A percentile compares a stretch with the other conserved stretches of the same genome.
Conservation (phyloP, 768 basidiomycete genomes). For the Gloeostereum incarnatum region DNA sequence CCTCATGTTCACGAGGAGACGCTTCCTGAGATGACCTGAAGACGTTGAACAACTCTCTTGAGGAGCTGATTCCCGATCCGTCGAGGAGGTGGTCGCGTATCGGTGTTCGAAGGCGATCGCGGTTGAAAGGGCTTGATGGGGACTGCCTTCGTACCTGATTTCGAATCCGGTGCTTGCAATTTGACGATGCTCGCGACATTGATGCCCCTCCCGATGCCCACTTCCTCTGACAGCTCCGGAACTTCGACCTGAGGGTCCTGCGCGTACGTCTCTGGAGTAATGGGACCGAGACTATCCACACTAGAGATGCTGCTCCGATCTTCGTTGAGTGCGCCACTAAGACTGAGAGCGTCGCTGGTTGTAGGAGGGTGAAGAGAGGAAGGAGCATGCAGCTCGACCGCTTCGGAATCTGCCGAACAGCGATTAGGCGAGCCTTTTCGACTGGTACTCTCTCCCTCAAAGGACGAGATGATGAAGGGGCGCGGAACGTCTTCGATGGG, state of each 20-base stretch:
- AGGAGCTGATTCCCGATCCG: slow-evolving; percentile 19
- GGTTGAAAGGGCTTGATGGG: not conserved
- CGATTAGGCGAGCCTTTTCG: not conserved
- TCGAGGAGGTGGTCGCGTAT: slow-evolving; percentile 15
- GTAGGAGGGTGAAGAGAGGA: slow-evolving; percentile 2
- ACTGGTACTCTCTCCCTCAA: not conserved
- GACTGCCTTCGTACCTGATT: not conserved
- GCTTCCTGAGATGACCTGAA: slow-evolving; percentile 23
- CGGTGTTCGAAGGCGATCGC: not conserved
- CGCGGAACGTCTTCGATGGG: not conserved
- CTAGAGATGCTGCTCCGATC: slow-evolving; percentile 2
- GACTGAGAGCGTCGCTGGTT: not conserved
- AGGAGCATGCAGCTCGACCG: slow-evolving; percentile 3
- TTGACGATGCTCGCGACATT: not conserved
- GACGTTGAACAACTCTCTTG: slow-evolving; percentile 26
- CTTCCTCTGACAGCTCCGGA: slow-evolving; percentile 30
- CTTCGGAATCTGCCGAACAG: slow-evolving; percentile 3
- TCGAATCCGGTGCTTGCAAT: not conserved
- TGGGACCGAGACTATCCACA: slow-evolving; percentile 30
- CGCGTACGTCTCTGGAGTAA: slow-evolving; percentile 36
- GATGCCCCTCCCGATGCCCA: slow-evolving; percentile 6
- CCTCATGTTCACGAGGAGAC: slow-evolving; percentile 12
- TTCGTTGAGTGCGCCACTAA: not conserved
- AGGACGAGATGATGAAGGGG: too few species aligned
- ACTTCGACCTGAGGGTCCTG: slow-evolving; percentile 30